Base-by-base conservation (phyloP, 352 stramenopile species). In the Pythium myriotylum region DNA sequence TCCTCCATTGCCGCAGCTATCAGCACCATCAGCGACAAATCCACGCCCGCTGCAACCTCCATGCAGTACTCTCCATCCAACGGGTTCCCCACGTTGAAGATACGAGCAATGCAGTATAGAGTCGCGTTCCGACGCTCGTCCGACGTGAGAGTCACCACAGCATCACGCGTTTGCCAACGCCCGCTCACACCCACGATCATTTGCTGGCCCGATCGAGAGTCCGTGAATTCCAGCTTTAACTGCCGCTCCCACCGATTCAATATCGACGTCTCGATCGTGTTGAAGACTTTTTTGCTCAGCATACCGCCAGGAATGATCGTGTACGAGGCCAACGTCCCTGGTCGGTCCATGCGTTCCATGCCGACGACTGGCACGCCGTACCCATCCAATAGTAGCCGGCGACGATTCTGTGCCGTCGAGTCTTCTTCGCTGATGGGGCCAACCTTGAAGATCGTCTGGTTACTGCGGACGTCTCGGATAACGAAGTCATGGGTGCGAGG, bases 1-100 rank as follows among this genome's bases (percentile, higher is more conserved):
- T 70, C 62, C 13, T 65, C 62, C 39, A 70, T 42, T 16, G 62
- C 55, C n/a, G 32, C 54, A 10, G 39, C 37, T 4, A 65, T 19
- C 24, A 70, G n/a, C n/a, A n/a, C n/a, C n/a, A n/a, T n/a, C n/a
- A n/a, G n/a, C n/a, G n/a, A n/a, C n/a, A n/a, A n/a, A n/a, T n/a
- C 64, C 2, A 67, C 58, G 22, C 58, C 58, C 0, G 56, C 42
- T 16, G 64, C 64, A 14, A 71, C 48, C 23, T 71, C 57, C 24
- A 67, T 54, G 17, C 26, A 19, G 53, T 43, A 70, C n/a, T 6
- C 24, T 12, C 37, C 50, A 7, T 56, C 55, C 5, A 22, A 17
- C 22, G 42, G 22, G 39, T 32, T 45, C 1, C 12, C 19, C 13
- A 57, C 33, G 26, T 29, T 42, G 45, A 62, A 70, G 43, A 70